These are phyloP conservation scores for Nigrograna mackinnonii DNA, from an alignment of 2,329 filamentous ascomycete species.

Conservation along the genomic window DNA sequence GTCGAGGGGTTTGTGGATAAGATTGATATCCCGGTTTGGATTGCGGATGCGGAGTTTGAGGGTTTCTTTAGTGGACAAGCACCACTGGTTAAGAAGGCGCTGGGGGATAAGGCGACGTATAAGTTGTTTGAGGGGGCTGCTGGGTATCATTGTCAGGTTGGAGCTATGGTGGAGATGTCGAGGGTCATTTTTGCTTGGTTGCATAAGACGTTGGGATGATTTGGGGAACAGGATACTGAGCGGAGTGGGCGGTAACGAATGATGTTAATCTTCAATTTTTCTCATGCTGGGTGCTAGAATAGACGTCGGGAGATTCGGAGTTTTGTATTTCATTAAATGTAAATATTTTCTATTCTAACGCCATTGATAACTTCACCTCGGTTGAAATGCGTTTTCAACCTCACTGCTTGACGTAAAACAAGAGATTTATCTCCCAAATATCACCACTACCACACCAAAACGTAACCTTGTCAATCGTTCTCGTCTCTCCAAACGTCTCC, in stretches of 20 bases:
- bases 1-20: constrained; percentile 2
- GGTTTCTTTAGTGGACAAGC: constrained; percentile 1
- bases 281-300: no score
- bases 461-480: not conserved
- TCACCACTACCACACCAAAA: constrained; percentile 1
- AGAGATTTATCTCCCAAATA: constrained; percentile 1
- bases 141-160: constrained; percentile 4
- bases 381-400: no score
- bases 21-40: constrained; percentile 8
- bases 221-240: no score
- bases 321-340: no score
- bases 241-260: no score
- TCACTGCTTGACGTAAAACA: no score
- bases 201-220: not conserved
- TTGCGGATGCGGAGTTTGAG: constrained; percentile 4
- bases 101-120: constrained; percentile 1
- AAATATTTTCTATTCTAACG: no score
- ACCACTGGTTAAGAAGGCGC: not conserved
- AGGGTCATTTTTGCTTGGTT: constrained; percentile 5
- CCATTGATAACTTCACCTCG: no score
- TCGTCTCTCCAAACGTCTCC: constrained; percentile 1
- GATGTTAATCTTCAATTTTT: no score
- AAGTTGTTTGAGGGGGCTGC: constrained; percentile 1
- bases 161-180: not conserved
- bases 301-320: no score